phyloP scores from a whole-genome alignment of 495 filamentous ascomycete species.

The Pseudomonodictys pantanalensis region DNA sequence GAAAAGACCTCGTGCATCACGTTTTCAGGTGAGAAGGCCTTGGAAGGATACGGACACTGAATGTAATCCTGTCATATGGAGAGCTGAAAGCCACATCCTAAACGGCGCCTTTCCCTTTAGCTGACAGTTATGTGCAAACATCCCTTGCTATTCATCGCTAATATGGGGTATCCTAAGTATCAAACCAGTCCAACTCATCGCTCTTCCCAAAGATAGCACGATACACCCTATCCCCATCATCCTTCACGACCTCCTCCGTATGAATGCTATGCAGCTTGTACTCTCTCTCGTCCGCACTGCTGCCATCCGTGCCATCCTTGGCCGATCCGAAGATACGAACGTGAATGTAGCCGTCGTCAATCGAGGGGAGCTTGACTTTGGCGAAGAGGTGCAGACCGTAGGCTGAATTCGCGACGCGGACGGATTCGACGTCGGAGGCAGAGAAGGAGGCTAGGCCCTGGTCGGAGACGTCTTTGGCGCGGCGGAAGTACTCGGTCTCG shows the following conservation, averaged over 20 bases:
- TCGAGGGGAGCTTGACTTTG: constrained; percentile 51
- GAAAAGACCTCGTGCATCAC: no score
- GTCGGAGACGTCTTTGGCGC: constrained; percentile 48
- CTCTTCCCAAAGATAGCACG: constrained; percentile 53
- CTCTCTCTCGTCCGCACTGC: constrained; percentile 33
- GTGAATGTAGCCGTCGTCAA: constrained; percentile 38
- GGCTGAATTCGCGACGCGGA: constrained; percentile 51
- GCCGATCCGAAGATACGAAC: constrained; percentile 52
- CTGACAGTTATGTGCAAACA: no score
- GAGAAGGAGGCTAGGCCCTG: constrained; percentile 48
- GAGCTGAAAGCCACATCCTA: no score
- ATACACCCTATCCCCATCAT: constrained; percentile 47
- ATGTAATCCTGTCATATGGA: no score
- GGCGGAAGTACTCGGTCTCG: constrained; percentile 50
- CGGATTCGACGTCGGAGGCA: constrained; percentile 42
- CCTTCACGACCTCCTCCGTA: constrained; percentile 49
- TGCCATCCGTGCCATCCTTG: constrained; percentile 43
- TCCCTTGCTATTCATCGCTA: no score
- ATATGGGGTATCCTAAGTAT: constrained; percentile 45
- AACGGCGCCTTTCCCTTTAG: no score
- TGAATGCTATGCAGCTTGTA: constrained; percentile 54
- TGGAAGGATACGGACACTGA: no score
- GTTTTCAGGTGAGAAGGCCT: no score
- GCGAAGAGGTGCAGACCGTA: constrained; percentile 59
- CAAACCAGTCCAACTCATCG: constrained; percentile 50